Evolutionary conservation across 805 yeast species (phyloP).

Genomic region (Myxozyma kluyveri): DNA sequence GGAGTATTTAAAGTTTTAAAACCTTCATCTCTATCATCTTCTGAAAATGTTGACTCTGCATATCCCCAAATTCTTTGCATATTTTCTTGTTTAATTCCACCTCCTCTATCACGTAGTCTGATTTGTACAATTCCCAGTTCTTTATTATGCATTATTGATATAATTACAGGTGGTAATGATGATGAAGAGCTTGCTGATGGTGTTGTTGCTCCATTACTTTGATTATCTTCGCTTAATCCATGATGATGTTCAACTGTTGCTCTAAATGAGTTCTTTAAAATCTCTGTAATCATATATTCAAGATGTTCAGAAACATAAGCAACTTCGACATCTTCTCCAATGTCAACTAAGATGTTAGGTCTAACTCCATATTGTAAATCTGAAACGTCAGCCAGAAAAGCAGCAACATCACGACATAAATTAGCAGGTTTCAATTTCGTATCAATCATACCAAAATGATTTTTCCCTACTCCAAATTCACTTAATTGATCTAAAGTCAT

Average conservation of each 20-base stretch:
- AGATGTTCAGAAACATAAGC: constrained; percentile 86
- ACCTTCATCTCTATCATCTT: constrained; percentile 51
- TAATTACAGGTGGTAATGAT: constrained; percentile 45
- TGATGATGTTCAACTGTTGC: constrained; percentile 72
- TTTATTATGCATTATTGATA: constrained; percentile 47
- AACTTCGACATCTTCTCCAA: constrained; percentile 56
- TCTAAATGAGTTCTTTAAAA: constrained; percentile 80
- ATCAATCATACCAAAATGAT: constrained; percentile 65
- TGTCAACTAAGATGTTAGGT: constrained; percentile 58
- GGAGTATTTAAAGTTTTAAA: constrained; percentile 60
- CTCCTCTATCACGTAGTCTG: constrained; percentile 81
- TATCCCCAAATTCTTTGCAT: constrained; percentile 75
- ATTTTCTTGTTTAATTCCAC: constrained; percentile 72
- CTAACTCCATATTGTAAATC: constrained; percentile 77
- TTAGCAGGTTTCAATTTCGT: constrained; percentile 61
- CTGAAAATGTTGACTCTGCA: constrained; percentile 76
- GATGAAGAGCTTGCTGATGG: constrained; percentile 25
- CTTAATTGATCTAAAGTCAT: background rate
- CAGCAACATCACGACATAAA: constrained; percentile 61
- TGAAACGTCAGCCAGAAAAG: constrained; percentile 78
- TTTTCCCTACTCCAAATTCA: constrained; percentile 33
- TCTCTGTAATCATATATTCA: constrained; percentile 82
- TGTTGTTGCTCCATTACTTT: constrained; percentile 29
- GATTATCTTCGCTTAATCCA: constrained; percentile 8
- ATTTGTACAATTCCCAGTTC: constrained; percentile 56